These are phyloP conservation scores for Aspergillus ustus DNA, from an alignment of 2,329 filamentous ascomycete species.

Conservation along the genomic window DNA sequence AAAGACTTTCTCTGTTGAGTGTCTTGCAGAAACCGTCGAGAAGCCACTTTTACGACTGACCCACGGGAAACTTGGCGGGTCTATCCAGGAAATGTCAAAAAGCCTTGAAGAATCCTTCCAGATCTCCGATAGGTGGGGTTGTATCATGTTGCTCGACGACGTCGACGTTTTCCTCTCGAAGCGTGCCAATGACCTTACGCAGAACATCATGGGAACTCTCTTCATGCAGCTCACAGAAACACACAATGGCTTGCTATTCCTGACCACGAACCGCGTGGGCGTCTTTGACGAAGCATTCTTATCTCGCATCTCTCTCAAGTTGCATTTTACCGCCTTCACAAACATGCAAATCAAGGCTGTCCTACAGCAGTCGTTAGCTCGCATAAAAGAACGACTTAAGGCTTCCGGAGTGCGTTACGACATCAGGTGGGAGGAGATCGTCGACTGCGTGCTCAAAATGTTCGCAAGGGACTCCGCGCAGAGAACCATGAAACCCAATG, in stretches of 20 bases:
- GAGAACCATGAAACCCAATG: neutral
- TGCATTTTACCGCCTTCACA: neutral
- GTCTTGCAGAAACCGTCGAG: neutral
- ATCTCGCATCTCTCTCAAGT: neutral
- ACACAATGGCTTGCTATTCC: neutral
- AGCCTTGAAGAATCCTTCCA: neutral
- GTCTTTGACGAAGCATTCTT: neutral
- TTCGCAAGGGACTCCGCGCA: neutral
- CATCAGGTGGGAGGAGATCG: neutral
- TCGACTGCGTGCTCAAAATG: too few relatives aligned
- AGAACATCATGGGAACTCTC: neutral
- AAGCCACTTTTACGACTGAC: neutral
- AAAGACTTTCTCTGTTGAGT: neutral
- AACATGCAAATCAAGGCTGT: neutral
- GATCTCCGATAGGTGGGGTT: neutral
- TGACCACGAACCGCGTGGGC: neutral
- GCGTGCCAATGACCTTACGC: neutral
- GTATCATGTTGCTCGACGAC: neutral
- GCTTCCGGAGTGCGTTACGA: neutral
- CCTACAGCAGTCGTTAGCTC: neutral
- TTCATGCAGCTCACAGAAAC: neutral
- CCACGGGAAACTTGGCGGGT: neutral
- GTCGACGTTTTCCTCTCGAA: neutral
- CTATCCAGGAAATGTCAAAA: conserved; percentile 31
- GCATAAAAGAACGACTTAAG: neutral